phyloP scores from a whole-genome alignment of 106 monocot species.

The Dendrobium chrysotoxum region DNA sequence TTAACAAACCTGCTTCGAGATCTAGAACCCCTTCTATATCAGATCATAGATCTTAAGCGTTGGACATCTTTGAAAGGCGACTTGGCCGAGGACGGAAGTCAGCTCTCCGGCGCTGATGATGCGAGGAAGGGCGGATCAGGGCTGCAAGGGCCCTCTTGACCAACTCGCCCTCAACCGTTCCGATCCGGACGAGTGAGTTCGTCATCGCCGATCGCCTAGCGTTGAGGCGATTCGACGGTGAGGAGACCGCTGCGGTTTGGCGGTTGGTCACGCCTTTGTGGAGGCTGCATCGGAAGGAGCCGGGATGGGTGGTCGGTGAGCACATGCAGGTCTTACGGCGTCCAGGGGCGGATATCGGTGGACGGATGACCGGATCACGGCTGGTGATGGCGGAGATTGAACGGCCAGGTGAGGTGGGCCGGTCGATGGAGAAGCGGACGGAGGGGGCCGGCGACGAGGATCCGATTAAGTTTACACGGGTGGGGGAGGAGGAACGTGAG shows the following conservation, averaged over 20 bases:
- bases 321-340: constrained; percentile 12
- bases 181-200: constrained; percentile 82
- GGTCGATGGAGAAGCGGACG: constrained; percentile 49
- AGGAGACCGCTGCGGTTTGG: constrained; percentile 7
- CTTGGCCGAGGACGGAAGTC: constrained; percentile 73
- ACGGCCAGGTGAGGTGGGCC: constrained; percentile 30
- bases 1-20: constrained; percentile 38
- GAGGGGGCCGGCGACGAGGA: constrained; percentile 13
- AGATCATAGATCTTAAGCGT: constrained; percentile 32
- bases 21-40: background rate
- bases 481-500: constrained; percentile 43
- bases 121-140: constrained; percentile 77
- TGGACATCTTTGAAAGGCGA: constrained; percentile 74
- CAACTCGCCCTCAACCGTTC: constrained; percentile 78
- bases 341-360: constrained; percentile 9
- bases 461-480: constrained; percentile 50
- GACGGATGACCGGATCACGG: background rate
- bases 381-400: constrained; percentile 17
- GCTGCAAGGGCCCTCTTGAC: constrained; percentile 75
- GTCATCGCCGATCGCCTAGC: constrained; percentile 76
- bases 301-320: constrained; percentile 19
- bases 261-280: background rate
- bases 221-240: constrained; percentile 49
- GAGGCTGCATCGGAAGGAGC: constrained; percentile 17
- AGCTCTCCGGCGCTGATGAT: constrained; percentile 52